These are phyloP conservation scores for Davidsoniella virescens DNA, from an alignment of 2,329 filamentous ascomycete species.

Conservation along the genomic window DNA sequence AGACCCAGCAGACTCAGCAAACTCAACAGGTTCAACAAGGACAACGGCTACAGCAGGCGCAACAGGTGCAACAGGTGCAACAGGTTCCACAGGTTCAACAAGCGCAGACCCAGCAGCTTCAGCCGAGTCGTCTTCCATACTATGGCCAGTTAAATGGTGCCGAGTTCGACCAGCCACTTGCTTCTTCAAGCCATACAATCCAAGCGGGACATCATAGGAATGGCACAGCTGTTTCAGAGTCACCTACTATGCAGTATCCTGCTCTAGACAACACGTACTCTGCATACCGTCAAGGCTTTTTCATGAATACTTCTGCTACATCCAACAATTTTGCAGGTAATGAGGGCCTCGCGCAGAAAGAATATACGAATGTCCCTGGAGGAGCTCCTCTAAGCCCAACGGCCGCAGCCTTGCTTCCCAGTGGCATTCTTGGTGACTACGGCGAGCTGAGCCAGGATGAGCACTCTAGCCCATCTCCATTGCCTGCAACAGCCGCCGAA, in stretches of 20 bases:
- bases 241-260: conserved; percentile 24
- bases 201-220: too few species aligned
- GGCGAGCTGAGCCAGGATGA: conserved; percentile 32
- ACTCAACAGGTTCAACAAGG: too few species aligned
- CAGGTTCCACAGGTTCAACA: conserved; percentile 23
- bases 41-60: too few species aligned
- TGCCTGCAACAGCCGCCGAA: conserved; percentile 20
- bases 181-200: too few species aligned
- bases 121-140: not conserved
- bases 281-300: conserved; percentile 38
- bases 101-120: not conserved
- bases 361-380: conserved; percentile 41
- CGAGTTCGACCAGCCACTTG: conserved; percentile 19
- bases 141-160: too few species aligned
- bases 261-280: conserved; percentile 29
- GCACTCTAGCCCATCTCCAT: conserved; percentile 26
- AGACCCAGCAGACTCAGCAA: too few species aligned
- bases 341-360: conserved; percentile 40
- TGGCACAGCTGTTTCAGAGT: conserved; percentile 15
- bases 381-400: conserved; percentile 63
- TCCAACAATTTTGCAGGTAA: conserved; percentile 15
- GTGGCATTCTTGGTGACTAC: conserved; percentile 43
- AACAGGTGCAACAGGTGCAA: not conserved
- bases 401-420: conserved; percentile 57
- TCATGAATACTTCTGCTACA: conserved; percentile 27